Base-by-base conservation (phyloP, 192 early-diverging fungal genomes). In the Fimicolochytrium jonesii region DNA sequence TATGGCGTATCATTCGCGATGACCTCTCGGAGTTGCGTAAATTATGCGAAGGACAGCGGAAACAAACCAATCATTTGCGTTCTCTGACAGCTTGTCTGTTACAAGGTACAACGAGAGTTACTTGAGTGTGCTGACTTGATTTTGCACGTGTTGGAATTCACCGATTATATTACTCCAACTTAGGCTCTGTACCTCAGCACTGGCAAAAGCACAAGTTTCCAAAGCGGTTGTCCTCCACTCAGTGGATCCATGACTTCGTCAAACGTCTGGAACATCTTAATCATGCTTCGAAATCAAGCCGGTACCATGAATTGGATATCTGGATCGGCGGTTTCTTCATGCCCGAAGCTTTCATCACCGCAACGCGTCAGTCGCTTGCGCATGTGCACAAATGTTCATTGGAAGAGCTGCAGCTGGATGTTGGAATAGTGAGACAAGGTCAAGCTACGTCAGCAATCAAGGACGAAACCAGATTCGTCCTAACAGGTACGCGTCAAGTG, bases 331-430 rank as follows among this genome's bases (percentile, higher is more conserved):
- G 91, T 0, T 70, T 95, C 18, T 85, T 95, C 69, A 85, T 83
- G 37, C 93, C 93, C 17, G 90, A 94, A 69, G 93, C 93, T 17
- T 95, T 87, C 68, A 77, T 94, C 18, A 96, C 92, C 0, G 93
- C 92, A 22, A 93, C 93, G 11, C 81, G 92, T 33, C 93, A 96
- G 70, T 77, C 82, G 5, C 87, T 82, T 2, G 91, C 93, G 17
- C 88, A 94, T 69, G 69, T 61, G 23, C 59, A 81, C 17, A 61
- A 73, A 17, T 90, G 86, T 80, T 94, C 92, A 42, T 65, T 96
- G 36, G 93, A 96, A 70, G 86, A 93, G 67, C 75, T 95, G 17
- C 64, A 62, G 23, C 61, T 94, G 15, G 66, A 54, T 15, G 60
- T 74, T 3, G 6, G 23, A 0, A 50, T 70, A 33, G 61, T 43